These are phyloP conservation scores for Talaromyces sp. DNA, from an alignment of 2,329 filamentous ascomycete species.

Conservation along the genomic window DNA sequence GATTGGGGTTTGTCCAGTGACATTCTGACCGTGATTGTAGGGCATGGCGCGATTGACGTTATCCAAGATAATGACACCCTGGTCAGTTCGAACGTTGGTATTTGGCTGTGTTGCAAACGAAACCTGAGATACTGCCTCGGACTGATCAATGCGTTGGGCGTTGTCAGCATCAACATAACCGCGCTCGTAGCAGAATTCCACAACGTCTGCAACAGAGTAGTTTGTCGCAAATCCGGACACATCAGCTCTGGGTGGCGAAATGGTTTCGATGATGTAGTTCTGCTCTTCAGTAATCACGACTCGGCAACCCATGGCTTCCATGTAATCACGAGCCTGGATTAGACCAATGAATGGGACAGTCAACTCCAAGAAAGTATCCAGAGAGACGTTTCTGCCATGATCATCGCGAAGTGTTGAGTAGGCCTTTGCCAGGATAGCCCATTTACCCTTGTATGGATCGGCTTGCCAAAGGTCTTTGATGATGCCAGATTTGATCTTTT, in stretches of 20 bases:
- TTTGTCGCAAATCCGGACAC: slow-evolving; percentile 22
- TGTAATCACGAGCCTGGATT: slow-evolving; percentile 43
- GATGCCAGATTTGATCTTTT: slow-evolving; percentile 51
- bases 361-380: slow-evolving; percentile 46
- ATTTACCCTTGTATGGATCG: slow-evolving; percentile 49
- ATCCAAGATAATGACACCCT: slow-evolving; percentile 1
- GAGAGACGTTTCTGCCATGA: slow-evolving; percentile 43
- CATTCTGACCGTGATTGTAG: slow-evolving; percentile 8
- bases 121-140: slow-evolving; percentile 21
- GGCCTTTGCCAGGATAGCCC: slow-evolving; percentile 51
- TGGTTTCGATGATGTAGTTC: slow-evolving; percentile 20
- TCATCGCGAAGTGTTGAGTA: slow-evolving; percentile 52
- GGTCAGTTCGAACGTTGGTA: neutral
- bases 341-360: slow-evolving; percentile 46
- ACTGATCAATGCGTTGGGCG: neutral
- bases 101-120: slow-evolving; percentile 24
- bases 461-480: slow-evolving; percentile 48
- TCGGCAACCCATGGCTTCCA: slow-evolving; percentile 45
- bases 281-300: slow-evolving; percentile 30
- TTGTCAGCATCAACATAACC: slow-evolving; percentile 24
- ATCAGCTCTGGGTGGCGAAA: slow-evolving; percentile 19
- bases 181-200: slow-evolving; percentile 27
- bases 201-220: slow-evolving; percentile 29
- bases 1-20: neutral
- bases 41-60: slow-evolving; percentile 3